Percentiles rank a stretch among this genome's conserved stretches.
These are phyloP conservation scores for Macrophomina tecta DNA, from an alignment of 2,329 filamentous ascomycete species.

Conservation along the genomic window DNA sequence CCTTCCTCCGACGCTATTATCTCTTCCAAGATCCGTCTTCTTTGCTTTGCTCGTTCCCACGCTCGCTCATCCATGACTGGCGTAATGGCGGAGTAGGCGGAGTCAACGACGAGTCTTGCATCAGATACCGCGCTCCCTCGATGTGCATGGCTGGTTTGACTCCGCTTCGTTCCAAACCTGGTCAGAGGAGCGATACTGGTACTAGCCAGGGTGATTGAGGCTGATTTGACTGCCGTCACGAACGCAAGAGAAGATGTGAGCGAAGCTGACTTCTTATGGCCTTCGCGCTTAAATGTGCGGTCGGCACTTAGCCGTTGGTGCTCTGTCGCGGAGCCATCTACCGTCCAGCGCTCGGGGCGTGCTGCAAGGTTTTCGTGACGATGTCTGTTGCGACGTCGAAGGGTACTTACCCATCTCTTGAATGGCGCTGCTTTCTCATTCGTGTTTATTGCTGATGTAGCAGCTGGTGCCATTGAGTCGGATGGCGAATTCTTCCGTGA, in stretches of 20 bases:
- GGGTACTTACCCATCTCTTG: constrained; percentile 73
- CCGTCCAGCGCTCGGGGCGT: constrained; percentile 43
- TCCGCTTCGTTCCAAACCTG: constrained; percentile 54
- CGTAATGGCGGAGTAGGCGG: constrained; percentile 50
- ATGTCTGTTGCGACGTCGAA: constrained; percentile 63
- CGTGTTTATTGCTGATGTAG: neutral
- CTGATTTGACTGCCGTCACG: constrained; percentile 80
- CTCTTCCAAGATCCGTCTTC: constrained; percentile 83
- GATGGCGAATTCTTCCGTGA: neutral
- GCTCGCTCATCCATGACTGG: constrained; percentile 67
- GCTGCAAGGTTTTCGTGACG: constrained; percentile 44
- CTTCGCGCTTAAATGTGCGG: constrained; percentile 28
- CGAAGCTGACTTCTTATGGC: constrained; percentile 56
- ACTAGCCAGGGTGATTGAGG: constrained; percentile 77
- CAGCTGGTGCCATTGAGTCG: neutral
- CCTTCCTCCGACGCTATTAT: constrained; percentile 84
- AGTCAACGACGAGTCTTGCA: constrained; percentile 66
- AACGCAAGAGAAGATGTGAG: constrained; percentile 79
- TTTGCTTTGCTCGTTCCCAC: constrained; percentile 73
- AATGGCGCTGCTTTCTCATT: constrained; percentile 56
- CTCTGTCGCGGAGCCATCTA: constrained; percentile 36
- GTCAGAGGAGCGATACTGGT: constrained; percentile 71
- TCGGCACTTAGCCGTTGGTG: neutral
- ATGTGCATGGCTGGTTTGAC: constrained; percentile 57
- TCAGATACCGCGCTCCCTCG: constrained; percentile 66